Evolutionary conservation across 2,329 filamentous ascomycete species (phyloP), one percentile per base, ranked within the genome.

Genomic region (Apiospora saccharicola): DNA sequence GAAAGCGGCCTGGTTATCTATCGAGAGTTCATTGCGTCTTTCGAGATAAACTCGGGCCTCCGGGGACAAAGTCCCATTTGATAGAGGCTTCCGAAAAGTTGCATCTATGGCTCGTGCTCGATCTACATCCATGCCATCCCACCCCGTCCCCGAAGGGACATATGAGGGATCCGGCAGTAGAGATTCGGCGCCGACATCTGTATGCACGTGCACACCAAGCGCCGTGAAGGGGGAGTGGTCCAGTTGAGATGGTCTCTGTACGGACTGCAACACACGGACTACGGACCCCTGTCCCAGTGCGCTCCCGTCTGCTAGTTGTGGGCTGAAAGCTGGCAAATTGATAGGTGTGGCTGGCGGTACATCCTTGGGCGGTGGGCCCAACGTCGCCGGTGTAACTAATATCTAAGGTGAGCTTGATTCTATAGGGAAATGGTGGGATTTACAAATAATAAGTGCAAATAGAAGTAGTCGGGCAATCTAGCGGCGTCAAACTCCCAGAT

Each of bases 31-130:
- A 49, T 83, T 85, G 75, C 85, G 85, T 70, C 90, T 87, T 73
- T 92, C 90, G 13, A 88, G 78, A 75, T 90, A 92, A 53, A 86
- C 85, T 71, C 87, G 85, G 69, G 87, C 87, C 49, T 90, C 90
- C 1, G 90, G 90, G 1, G 89, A 89, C 26, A 83, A 76, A 71
- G 84, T 86, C 34, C 88, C 88, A 71, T 88, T 90, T 75, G 83
- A 86, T 67, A 92, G 80, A 4, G 81, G 84, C 41, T 75, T 81
- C 24, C 85, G 84, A 26, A 89, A 88, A 49, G 83, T 81, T 53
- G 85, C 81, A 72, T 90, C 88, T 74, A 80, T 81, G 47, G 85
- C 81, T 53, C 82, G 82, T 72, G 86, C 87, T 74, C 88, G 84
- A 41, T 90, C 88, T 12, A 82, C 73, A 2, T 84, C 83, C 34